Evolutionary conservation across 179 eudicot genomes (phyloP).

Genomic region (Spergularia azorica): DNA sequence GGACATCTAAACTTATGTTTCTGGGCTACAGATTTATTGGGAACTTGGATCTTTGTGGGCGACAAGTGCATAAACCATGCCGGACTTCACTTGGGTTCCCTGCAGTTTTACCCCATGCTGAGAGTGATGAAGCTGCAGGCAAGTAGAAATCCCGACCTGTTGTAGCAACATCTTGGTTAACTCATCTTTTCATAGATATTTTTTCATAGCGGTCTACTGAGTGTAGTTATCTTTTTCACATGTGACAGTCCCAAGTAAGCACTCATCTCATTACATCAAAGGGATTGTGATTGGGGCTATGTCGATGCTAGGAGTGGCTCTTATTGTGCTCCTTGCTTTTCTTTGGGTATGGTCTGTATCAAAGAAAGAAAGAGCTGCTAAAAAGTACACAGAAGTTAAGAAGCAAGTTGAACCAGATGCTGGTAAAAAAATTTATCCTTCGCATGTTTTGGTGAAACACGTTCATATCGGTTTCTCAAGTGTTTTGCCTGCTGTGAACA

Average conservation of each 20-base stretch:
- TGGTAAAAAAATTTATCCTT: conserved; percentile 35
- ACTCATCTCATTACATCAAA: conserved; percentile 72
- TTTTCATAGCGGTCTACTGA: conserved; percentile 2
- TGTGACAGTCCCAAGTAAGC: conserved; percentile 58
- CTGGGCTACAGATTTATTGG: conserved; percentile 63
- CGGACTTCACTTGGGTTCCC: conserved; percentile 90
- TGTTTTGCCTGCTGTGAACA: conserved; percentile 16
- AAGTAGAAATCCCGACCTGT: conserved; percentile 20
- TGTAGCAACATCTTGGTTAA: background rate
- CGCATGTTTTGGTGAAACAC: background rate
- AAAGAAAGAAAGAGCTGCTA: conserved; percentile 86
- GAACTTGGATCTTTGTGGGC: conserved; percentile 87
- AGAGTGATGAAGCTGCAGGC: conserved; percentile 78
- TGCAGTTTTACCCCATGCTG: conserved; percentile 89
- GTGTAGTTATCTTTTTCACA: conserved; percentile 3
- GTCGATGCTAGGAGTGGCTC: conserved; percentile 57
- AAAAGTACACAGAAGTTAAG: conserved; percentile 84
- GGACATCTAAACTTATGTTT: background rate
- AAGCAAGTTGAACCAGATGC: conserved; percentile 79
- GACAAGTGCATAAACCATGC: conserved; percentile 83
- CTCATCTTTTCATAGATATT: background rate
- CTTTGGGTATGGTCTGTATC: conserved; percentile 75
- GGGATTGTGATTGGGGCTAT: conserved; percentile 70
- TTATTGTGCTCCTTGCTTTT: conserved; percentile 58
- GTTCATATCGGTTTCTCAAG: background rate